A percentile compares a stretch with the other conserved stretches of the same genome.
Conservation (phyloP, 805 yeast species). For the Ogataea nitratoaversa region DNA sequence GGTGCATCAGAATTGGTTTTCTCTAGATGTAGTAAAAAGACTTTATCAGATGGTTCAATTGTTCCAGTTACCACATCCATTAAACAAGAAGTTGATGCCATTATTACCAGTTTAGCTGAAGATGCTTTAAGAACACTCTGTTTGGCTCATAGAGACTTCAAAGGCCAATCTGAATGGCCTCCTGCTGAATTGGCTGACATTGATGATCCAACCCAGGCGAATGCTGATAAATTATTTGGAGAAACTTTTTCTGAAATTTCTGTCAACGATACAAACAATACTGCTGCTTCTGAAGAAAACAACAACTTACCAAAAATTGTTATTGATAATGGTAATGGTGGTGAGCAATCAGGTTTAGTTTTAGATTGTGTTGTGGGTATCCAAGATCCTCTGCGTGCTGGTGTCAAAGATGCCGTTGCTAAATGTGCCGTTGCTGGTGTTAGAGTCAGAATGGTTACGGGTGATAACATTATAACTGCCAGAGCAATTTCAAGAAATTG, state of each 20-base stretch:
- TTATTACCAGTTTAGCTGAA: slow-evolving; percentile 53
- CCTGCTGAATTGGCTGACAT: slow-evolving; percentile 43
- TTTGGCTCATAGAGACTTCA: slow-evolving; percentile 75
- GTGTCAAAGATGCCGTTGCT: slow-evolving; percentile 83
- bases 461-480: slow-evolving; percentile 91
- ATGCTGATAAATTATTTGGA: slow-evolving; percentile 38
- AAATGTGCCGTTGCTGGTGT: slow-evolving; percentile 92
- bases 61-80: slow-evolving; percentile 28
- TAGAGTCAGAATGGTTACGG: slow-evolving; percentile 95
- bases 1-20: slow-evolving; percentile 94
- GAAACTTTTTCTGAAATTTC: slow-evolving; percentile 17
- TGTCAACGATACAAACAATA: slow-evolving; percentile 18
- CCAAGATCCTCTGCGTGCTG: slow-evolving; percentile 89
- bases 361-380: slow-evolving; percentile 84
- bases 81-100: slow-evolving; percentile 26
- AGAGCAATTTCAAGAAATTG: slow-evolving; percentile 85
- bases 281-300: slow-evolving; percentile 4
- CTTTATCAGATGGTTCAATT: slow-evolving; percentile 28
- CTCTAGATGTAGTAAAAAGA: slow-evolving; percentile 47
- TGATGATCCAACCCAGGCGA: slow-evolving; percentile 37
- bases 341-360: slow-evolving; percentile 34
- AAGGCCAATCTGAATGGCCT: slow-evolving; percentile 53
- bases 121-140: slow-evolving; percentile 85
- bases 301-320: slow-evolving; percentile 26
- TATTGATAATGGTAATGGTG: slow-evolving; percentile 18